Evolutionary conservation across 176 grass and related monocot genomes (phyloP), one percentile per base, ranked within the genome.

Genomic region (Otatea glauca): DNA sequence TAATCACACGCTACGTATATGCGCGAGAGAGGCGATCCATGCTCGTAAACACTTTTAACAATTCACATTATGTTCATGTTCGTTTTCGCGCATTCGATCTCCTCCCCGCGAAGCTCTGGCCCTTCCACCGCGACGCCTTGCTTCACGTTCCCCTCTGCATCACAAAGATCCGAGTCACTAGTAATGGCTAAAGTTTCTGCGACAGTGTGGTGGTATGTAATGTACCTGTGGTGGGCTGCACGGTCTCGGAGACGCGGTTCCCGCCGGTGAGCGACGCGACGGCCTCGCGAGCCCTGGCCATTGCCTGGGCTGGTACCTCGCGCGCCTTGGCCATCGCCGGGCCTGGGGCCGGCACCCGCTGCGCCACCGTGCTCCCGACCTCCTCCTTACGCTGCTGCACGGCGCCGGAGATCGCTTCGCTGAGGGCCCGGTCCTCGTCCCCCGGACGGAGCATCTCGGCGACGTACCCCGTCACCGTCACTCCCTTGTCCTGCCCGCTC

Each of bases 391-490:
- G 92, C 51, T 43, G 85, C 85, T 81, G 85, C 68, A 95, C 72
- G 29, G 81, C 80, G 51, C 83, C 86, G 8, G 93, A 77, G 90
- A 98, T 96, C 38, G 91, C 58, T 32, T 87, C 60, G 76, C 89
- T 90, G 37, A 98, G 88, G 3, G 83, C 84, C 39, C 88, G 76
- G 38, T 98, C 83, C 49, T 92, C 93, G 24, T 95, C 96, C 3
- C 88, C 86, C 0, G 96, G 96, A 14, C 91, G 94, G 63, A 98
- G 87, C 83, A 88, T 92, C 81, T 95, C 91, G 2, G 88, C 78
- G 61, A 95, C 68, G 58, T 85, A 95, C 32, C 80, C 91, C 27
- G 76, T 88, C 60, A 89, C 41, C 4, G 71, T 75, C n/a, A 73
- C 84, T 17, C 87, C 89, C 86, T 90, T 88, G 44, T 86, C 91